These are phyloP conservation scores for Spinacia oleracea DNA, from an alignment of 179 eudicot species.

Conservation along the genomic window DNA sequence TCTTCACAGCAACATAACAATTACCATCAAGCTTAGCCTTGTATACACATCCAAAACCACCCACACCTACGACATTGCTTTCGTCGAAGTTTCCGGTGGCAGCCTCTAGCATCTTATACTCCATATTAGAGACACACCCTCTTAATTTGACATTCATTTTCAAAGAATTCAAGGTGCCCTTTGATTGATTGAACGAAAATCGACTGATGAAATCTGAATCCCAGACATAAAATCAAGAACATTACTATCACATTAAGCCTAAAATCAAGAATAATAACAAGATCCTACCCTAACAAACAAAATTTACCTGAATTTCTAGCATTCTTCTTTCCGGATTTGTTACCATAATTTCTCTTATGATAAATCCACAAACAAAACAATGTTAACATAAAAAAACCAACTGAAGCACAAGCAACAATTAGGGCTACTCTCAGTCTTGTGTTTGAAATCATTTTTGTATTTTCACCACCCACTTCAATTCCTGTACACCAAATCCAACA, in stretches of 20 bases:
- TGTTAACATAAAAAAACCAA: slow-evolving; percentile 57
- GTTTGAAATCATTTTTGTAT: slow-evolving; percentile 48
- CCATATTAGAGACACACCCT: slow-evolving; percentile 53
- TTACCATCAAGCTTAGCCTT: slow-evolving; percentile 68
- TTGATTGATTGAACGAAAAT: slow-evolving; percentile 42
- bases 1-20: slow-evolving; percentile 71
- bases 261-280: background rate
- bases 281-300: background rate
- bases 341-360: slow-evolving; percentile 47
- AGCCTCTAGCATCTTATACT: slow-evolving; percentile 60
- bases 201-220: slow-evolving; percentile 44
- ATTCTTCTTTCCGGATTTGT: slow-evolving; percentile 33
- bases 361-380: slow-evolving; percentile 54
- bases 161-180: slow-evolving; percentile 45
- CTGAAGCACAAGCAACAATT: slow-evolving; percentile 59
- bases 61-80: slow-evolving; percentile 60
- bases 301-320: slow-evolving; percentile 48
- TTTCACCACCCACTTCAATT: slow-evolving; percentile 30
- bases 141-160: slow-evolving; percentile 37
- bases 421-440: slow-evolving; percentile 58
- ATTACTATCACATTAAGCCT: background rate
- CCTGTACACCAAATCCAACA: slow-evolving; percentile 41
- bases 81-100: slow-evolving; percentile 68
- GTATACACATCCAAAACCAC: slow-evolving; percentile 75
- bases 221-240: slow-evolving; percentile 12